Percentiles rank a stretch among this genome's conserved stretches.
These are phyloP conservation scores for Cruciata laevipes DNA, from an alignment of 257 asterid species.

Conservation along the genomic window DNA sequence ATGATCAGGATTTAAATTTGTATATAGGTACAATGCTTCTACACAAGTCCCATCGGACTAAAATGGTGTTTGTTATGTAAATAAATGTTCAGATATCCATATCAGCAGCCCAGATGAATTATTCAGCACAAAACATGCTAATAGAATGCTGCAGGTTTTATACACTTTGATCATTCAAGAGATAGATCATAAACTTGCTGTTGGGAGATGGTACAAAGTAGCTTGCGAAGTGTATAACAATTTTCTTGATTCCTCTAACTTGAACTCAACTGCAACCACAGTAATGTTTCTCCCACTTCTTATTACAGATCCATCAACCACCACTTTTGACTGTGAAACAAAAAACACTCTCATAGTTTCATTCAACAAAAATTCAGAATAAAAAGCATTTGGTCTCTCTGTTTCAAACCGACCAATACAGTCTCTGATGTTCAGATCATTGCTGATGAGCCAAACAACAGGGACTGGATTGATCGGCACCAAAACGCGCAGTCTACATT, in stretches of 20 bases:
- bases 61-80: neutral
- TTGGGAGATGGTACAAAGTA: conserved; percentile 61
- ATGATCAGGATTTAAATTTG: neutral
- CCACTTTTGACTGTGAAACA: conserved; percentile 43
- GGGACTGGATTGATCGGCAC: no score
- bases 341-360: conserved; percentile 15
- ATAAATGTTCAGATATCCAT: neutral
- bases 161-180: neutral
- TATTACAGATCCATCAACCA: conserved; percentile 52
- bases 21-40: neutral
- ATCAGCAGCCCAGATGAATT: neutral
- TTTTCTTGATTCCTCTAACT: conserved; percentile 44
- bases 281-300: conserved; percentile 85
- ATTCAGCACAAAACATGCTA: neutral
- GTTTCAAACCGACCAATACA: neutral
- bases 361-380: neutral
- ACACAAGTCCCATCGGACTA: neutral
- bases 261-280: conserved; percentile 55
- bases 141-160: neutral
- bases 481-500: no score
- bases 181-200: conserved; percentile 49
- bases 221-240: conserved; percentile 56
- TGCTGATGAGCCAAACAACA: no score
- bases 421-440: no score
- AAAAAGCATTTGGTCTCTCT: neutral